Base-by-base conservation (phyloP, 2,329 filamentous ascomycete genomes). In the Thermothelomyces thermophilus region DNA sequence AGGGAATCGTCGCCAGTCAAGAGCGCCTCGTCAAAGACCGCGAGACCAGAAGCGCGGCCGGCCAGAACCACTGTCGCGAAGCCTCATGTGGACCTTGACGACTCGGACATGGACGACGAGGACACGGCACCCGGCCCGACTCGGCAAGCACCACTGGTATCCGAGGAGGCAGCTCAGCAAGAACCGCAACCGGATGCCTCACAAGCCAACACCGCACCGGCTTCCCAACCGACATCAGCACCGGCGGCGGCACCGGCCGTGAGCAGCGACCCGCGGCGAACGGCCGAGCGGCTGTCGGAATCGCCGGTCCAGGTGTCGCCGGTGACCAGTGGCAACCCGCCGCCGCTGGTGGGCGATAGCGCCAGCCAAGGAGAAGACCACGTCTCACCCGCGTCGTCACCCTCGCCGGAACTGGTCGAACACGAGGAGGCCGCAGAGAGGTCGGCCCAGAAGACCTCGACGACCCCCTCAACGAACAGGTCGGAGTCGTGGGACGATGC, bases 401-500 rank as follows among this genome's bases (percentile, higher is more conserved):
- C 82, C 3, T 84, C 82, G 9, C 79, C 81, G 1, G 82, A 84
- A 56, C 69, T 80, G 7, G 68, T 76, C 20, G 76, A 77, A 40
- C 68, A 67, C 10, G 73, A 73, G 24, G 73, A 73, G 30, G 64
- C 62, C 19, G 24, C n/a, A n/a, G 68, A 60, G 56, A 68, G 57
- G 11, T 67, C 73, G 2, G 62, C 67, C 54, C 63, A 73, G 28
- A 70, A 70, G 62, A 73, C 74, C 48, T 75, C 74, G 5, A 70
- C 71, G 44, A 72, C 76, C 16, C 76, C 77, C 31, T 77, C 79
- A 4, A 75, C 79, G 24, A 73, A 74, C 14, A 76, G 77, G 17
- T 76, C 83, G 22, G 44, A 50, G 30, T 80, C 82, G 0, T 98
- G 93, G 93, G 91, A 89, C 55, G 91, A 97, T 66, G 76, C 82